phyloP scores from a whole-genome alignment of 1,139 yeast genomes.

The Zygoascus hellenicus region DNA sequence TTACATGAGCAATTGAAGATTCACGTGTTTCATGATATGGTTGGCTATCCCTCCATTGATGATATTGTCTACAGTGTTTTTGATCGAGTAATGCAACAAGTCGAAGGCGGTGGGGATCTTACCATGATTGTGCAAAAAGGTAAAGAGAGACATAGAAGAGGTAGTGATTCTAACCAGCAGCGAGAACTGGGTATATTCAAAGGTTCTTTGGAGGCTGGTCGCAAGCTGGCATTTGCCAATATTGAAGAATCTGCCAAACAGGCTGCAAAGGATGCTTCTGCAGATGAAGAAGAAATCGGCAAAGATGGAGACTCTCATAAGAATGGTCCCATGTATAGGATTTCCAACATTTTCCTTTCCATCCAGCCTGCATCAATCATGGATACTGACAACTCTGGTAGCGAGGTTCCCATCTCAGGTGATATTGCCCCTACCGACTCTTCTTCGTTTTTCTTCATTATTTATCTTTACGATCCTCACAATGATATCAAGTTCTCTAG shows the following conservation, averaged over 20 bases:
- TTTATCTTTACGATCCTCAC: slow-evolving; percentile 69
- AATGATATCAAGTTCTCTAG: slow-evolving; percentile 69
- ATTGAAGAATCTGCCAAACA: slow-evolving; percentile 52
- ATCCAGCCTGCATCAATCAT: slow-evolving; percentile 52
- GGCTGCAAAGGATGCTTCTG: slow-evolving; percentile 26
- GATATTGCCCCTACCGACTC: slow-evolving; percentile 25
- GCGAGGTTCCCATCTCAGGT: slow-evolving; percentile 13
- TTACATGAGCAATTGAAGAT: slow-evolving; percentile 72
- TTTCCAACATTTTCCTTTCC: slow-evolving; percentile 70
- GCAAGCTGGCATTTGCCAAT: slow-evolving; percentile 80
- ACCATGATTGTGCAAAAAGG: slow-evolving; percentile 47
- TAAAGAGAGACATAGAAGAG: slow-evolving; percentile 35
- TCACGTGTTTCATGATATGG: slow-evolving; percentile 78
- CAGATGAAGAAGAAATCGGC: slow-evolving; percentile 20
- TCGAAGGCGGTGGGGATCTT: slow-evolving; percentile 70
- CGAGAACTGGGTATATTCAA: slow-evolving; percentile 62
- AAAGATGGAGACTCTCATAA: background rate
- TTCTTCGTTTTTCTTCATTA: slow-evolving; percentile 57
- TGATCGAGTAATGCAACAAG: slow-evolving; percentile 81
- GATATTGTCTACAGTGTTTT: slow-evolving; percentile 62
- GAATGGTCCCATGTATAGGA: slow-evolving; percentile 31
- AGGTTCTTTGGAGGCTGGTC: slow-evolving; percentile 82
- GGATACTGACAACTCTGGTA: slow-evolving; percentile 13
- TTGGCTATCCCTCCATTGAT: slow-evolving; percentile 63
- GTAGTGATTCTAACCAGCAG: slow-evolving; percentile 32